Evolutionary conservation across 768 basidiomycete genomes (phyloP).

Genomic region (Termitomyces sp.): DNA sequence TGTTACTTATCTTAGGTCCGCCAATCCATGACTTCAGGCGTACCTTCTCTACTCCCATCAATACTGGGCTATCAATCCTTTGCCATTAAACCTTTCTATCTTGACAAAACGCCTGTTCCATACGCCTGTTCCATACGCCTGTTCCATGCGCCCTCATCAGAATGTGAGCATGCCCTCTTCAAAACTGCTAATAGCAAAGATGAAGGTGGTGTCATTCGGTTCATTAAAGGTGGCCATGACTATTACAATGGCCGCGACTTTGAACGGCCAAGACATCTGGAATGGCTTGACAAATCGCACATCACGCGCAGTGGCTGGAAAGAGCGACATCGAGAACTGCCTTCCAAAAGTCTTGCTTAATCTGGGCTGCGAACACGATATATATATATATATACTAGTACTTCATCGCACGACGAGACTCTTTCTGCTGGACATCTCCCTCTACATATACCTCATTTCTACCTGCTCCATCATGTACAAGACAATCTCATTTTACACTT

Average conservation of each 20-base stretch:
- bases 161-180: constrained; percentile 47
- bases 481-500: too few species aligned
- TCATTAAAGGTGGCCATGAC: constrained; percentile 58
- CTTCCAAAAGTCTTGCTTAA: background rate
- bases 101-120: constrained; percentile 43
- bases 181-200: constrained; percentile 20
- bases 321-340: constrained; percentile 28
- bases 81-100: constrained; percentile 44
- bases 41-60: constrained; percentile 52
- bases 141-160: constrained; percentile 41
- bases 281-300: constrained; percentile 38
- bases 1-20: background rate
- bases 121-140: constrained; percentile 48
- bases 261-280: constrained; percentile 38
- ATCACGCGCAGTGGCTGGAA: constrained; percentile 37
- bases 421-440: too few species aligned
- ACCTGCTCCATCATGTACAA: too few species aligned
- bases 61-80: constrained; percentile 52
- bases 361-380: too few species aligned
- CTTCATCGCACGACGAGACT: too few species aligned
- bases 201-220: constrained; percentile 18
- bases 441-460: too few species aligned
- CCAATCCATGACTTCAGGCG: constrained; percentile 31
- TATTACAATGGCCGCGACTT: constrained; percentile 57
- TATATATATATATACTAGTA: background rate